Percentiles rank a stretch among this genome's conserved stretches.
Evolutionary conservation across 768 basidiomycete species (phyloP).

Genomic region (Coprinellus micaceus): DNA sequence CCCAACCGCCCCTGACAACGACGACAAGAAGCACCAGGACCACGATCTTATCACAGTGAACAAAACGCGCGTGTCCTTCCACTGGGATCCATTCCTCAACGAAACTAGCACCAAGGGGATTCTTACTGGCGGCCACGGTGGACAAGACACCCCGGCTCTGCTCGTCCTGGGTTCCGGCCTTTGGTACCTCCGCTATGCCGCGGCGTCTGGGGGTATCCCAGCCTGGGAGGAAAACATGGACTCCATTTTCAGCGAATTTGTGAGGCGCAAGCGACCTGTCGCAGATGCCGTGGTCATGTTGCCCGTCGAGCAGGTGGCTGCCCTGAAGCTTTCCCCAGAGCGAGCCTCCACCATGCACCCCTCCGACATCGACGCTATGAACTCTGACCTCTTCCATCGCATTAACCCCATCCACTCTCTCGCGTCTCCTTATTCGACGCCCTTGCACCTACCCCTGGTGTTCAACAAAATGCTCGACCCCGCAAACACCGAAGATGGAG

Average conservation of each 20-base stretch:
- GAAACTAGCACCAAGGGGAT: slow-evolving; percentile 48
- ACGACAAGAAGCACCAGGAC: slow-evolving; percentile 68
- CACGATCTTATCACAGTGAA: slow-evolving; percentile 44
- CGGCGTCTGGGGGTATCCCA: slow-evolving; percentile 67
- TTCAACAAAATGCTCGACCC: slow-evolving; percentile 80
- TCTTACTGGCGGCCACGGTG: slow-evolving; percentile 23
- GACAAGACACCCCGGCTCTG: slow-evolving; percentile 44
- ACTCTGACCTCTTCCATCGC: slow-evolving; percentile 75
- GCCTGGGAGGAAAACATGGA: slow-evolving; percentile 79
- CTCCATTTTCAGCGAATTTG: slow-evolving; percentile 41
- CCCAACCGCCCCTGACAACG: slow-evolving; percentile 48
- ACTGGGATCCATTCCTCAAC: slow-evolving; percentile 91
- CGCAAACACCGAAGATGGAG: slow-evolving; percentile 75
- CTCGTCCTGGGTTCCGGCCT: slow-evolving; percentile 83
- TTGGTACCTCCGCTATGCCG: slow-evolving; percentile 82
- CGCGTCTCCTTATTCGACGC: slow-evolving; percentile 12
- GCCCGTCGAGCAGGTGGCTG: slow-evolving; percentile 71
- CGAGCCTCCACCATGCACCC: slow-evolving; percentile 67
- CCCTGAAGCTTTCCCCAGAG: slow-evolving; percentile 59
- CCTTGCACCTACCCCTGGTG: slow-evolving; percentile 64
- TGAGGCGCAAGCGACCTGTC: slow-evolving; percentile 28
- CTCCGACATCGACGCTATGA: slow-evolving; percentile 88
- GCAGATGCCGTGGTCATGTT: slow-evolving; percentile 77
- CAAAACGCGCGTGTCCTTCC: slow-evolving; percentile 53
- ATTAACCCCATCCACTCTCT: slow-evolving; percentile 34